Base-by-base conservation (phyloP, 2,329 filamentous ascomycete genomes). In the Acrocalymma vagum region DNA sequence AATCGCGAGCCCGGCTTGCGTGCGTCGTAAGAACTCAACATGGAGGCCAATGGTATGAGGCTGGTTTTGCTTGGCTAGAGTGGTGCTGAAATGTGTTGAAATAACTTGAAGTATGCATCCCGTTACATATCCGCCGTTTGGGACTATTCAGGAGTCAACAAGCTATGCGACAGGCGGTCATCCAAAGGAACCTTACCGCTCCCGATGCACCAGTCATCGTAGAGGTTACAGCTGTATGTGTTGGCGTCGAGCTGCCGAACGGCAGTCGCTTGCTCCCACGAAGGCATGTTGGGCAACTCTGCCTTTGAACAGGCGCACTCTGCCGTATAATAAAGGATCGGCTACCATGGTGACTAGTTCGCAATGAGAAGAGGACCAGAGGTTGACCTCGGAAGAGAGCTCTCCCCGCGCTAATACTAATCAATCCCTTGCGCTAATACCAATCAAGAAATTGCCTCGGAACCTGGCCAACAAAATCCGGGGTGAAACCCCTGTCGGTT, bases 111-210 rank as follows among this genome's bases (percentile, higher is more conserved):
- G 76, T 47, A 90, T 77, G 32, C 80, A 75, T 0, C 83, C 77
- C 8, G 85, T 84, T 11, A 87, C 81, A 55, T 85, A 87, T 42
- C 86, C 86, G 36, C 86, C 86, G 64, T 90, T 84, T 5, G 86
- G 85, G 9, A 89, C 86, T 85, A 58, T 23, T n/a, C n/a, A n/a
- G n/a, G n/a, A n/a, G n/a, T n/a, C n/a, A n/a, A n/a, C n/a, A n/a
- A n/a, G n/a, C n/a, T n/a, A n/a, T n/a, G n/a, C n/a, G n/a, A n/a
- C n/a, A n/a, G n/a, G n/a, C n/a, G n/a, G n/a, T n/a, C n/a, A n/a
- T n/a, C n/a, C n/a, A n/a, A n/a, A n/a, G n/a, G n/a, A n/a, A 17
- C 40, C 56, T 37, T 74, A 82, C 83, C 84, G 50, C 76, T 79
- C 40, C 85, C 85, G 52, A 88, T 86, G 51, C 79, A 81, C 83